These are phyloP conservation scores for Nevesoporus exiguus DNA, from an alignment of 768 basidiomycete genomes.

Conservation along the genomic window DNA sequence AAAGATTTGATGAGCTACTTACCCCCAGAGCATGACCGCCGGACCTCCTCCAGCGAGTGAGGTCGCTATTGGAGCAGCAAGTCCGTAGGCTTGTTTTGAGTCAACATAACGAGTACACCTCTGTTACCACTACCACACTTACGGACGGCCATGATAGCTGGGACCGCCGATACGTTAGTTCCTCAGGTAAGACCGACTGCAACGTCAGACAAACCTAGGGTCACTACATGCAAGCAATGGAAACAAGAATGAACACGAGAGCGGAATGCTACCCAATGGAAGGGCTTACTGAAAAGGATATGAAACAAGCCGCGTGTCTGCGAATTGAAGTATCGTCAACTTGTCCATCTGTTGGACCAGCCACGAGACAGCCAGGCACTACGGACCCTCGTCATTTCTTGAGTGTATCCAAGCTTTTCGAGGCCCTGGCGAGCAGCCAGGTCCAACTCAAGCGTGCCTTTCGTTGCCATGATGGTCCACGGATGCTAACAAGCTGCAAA, in stretches of 20 bases:
- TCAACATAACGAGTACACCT: neutral
- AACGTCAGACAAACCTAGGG: conserved; percentile 37
- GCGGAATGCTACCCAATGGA: neutral
- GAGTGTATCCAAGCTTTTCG: conserved; percentile 53
- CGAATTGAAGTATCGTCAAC: neutral
- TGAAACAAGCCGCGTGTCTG: conserved; percentile 52
- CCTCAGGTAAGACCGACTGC: neutral
- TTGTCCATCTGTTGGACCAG: neutral
- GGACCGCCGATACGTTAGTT: conserved; percentile 1
- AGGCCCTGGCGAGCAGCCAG: conserved; percentile 33
- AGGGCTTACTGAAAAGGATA: conserved; percentile 48
- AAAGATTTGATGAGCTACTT: neutral
- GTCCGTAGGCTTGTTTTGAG: conserved; percentile 44
- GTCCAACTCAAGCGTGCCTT: conserved; percentile 20
- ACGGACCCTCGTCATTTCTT: conserved; percentile 51
- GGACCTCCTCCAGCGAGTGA: conserved; percentile 54
- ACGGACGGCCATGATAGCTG: conserved; percentile 65
- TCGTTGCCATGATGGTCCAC: conserved; percentile 9
- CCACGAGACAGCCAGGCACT: neutral
- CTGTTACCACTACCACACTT: conserved; percentile 23
- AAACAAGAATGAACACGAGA: neutral
- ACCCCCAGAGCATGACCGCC: conserved; percentile 59
- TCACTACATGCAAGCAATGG: conserved; percentile 38
- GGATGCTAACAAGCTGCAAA: neutral
- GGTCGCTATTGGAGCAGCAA: conserved; percentile 56